phyloP scores from a whole-genome alignment of 2,329 filamentous ascomycete genomes.

The Alternaria hordeiaustralica region DNA sequence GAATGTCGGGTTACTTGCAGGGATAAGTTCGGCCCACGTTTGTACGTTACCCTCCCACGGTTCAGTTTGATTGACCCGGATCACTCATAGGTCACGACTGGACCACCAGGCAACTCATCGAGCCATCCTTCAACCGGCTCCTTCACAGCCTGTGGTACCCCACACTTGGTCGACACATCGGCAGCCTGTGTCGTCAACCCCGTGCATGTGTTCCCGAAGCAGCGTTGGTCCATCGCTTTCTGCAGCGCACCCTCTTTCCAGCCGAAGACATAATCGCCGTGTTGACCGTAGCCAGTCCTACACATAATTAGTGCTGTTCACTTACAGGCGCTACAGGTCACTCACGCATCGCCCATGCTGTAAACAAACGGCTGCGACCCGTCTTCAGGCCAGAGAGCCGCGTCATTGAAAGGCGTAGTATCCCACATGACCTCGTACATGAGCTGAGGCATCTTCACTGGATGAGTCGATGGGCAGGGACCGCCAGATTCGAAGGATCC shows the following conservation, averaged over 20 bases:
- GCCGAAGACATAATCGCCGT: slow-evolving; percentile 45
- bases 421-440: slow-evolving; percentile 58
- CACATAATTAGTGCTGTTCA: background rate
- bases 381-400: slow-evolving; percentile 30
- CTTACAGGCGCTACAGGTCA: background rate
- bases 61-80: background rate
- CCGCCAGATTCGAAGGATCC: slow-evolving; percentile 31
- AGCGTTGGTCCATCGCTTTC: slow-evolving; percentile 45
- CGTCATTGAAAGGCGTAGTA: slow-evolving; percentile 39
- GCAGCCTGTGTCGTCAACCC: slow-evolving; percentile 33
- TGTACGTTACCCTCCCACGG: background rate
- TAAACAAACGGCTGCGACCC: slow-evolving; percentile 37
- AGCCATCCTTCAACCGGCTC: slow-evolving; percentile 32
- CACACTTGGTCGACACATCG: slow-evolving; percentile 22
- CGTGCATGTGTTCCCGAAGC: slow-evolving; percentile 45
- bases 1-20: background rate
- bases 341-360: slow-evolving; percentile 48
- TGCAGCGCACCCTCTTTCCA: slow-evolving; percentile 59
- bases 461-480: slow-evolving; percentile 51
- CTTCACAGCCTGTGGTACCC: slow-evolving; percentile 25
- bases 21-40: background rate
- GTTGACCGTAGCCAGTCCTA: slow-evolving; percentile 36
- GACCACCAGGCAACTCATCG: slow-evolving; percentile 24
- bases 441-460: slow-evolving; percentile 55
- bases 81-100: slow-evolving; percentile 14